These are phyloP conservation scores for Yueomyces sp. DNA, from an alignment of 805 yeast species.

Conservation along the genomic window DNA sequence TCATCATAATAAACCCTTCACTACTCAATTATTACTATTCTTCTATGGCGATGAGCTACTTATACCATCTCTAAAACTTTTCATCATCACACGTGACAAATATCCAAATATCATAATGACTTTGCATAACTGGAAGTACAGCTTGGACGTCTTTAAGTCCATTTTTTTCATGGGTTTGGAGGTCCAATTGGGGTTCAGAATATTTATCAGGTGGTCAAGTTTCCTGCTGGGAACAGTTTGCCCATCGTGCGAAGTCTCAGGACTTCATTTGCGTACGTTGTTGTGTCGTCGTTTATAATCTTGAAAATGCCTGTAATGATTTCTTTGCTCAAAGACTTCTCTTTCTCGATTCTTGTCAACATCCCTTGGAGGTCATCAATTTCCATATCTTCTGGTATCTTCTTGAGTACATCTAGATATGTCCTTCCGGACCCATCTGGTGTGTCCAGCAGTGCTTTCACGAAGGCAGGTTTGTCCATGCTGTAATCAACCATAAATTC, in stretches of 20 bases:
- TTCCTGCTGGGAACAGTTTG: conserved; percentile 6
- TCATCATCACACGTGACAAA: too few species aligned
- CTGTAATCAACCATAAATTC: conserved; percentile 59
- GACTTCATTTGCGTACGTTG: conserved; percentile 22
- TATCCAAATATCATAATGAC: too few species aligned
- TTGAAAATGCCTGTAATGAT: conserved; percentile 44
- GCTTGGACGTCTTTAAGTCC: too few species aligned
- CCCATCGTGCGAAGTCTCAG: conserved; percentile 23
- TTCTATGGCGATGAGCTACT: background rate
- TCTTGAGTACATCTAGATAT: conserved; percentile 53
- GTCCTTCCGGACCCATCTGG: conserved; percentile 48
- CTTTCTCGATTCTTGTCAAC: conserved; percentile 46
- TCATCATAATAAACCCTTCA: background rate
- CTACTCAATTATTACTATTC: background rate
- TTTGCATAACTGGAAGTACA: too few species aligned
- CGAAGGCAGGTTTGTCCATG: conserved; percentile 59
- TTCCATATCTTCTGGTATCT: conserved; percentile 47
- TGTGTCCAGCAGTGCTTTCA: conserved; percentile 56
- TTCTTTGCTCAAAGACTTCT: conserved; percentile 41
- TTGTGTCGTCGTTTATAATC: conserved; percentile 41
- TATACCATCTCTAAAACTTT: background rate
- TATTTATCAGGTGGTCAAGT: background rate
- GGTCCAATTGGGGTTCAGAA: too few species aligned
- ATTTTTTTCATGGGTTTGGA: too few species aligned
- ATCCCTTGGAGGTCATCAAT: conserved; percentile 55